Percentiles rank a stretch among this genome's conserved stretches.
Evolutionary conservation across 2,329 filamentous ascomycete species (phyloP).

Genomic region (Ophiostoma sp.): DNA sequence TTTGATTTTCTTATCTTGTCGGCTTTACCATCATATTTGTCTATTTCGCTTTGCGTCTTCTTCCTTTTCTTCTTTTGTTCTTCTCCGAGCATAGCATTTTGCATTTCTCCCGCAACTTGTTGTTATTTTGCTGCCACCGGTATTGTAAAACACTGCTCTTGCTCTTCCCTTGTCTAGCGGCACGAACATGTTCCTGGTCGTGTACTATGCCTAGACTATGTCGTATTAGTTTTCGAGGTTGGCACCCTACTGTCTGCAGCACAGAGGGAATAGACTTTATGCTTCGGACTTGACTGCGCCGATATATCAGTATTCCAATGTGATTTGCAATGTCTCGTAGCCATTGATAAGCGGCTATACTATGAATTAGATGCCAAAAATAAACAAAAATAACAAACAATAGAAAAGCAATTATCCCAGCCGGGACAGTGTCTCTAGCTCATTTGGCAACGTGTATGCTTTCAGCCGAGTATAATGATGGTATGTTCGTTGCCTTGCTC

Average conservation of each 20-base stretch:
- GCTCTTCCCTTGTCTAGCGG: neutral
- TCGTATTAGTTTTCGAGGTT: neutral
- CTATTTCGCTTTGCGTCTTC: neutral
- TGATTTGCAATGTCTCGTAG: neutral
- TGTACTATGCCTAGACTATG: neutral
- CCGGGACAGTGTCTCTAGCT: neutral
- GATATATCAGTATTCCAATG: neutral
- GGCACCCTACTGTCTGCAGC: conserved; percentile 13
- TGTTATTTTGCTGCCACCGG: conserved; percentile 2
- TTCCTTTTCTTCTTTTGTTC: neutral
- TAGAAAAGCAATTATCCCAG: conserved; percentile 1
- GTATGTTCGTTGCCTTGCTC: neutral
- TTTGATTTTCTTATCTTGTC: neutral
- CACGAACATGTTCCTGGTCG: neutral
- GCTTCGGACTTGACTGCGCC: neutral
- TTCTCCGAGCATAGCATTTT: conserved; percentile 9
- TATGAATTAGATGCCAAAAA: conserved; percentile 7
- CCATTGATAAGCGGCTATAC: neutral
- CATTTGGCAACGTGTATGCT: neutral
- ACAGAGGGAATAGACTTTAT: conserved; percentile 6
- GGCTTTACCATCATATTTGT: neutral
- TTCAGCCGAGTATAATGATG: neutral
- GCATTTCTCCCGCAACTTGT: neutral
- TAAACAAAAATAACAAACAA: neutral
- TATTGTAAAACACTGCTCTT: neutral